Conservation (phyloP, 2,329 filamentous ascomycete species). For the Diaporthe eres region DNA sequence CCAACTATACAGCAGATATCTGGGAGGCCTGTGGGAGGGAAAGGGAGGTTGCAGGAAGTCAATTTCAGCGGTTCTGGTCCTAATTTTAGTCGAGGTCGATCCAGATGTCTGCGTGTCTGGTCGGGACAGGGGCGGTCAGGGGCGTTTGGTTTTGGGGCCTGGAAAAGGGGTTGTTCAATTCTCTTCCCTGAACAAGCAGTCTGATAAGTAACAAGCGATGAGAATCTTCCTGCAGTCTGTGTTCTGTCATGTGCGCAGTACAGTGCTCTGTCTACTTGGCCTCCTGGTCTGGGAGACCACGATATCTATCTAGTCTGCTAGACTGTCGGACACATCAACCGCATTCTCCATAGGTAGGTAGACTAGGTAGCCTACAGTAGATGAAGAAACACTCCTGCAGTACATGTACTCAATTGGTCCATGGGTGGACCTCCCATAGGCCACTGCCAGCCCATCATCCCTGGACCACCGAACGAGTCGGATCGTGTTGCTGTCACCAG, state of each 20-base stretch:
- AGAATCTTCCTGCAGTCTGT: background rate
- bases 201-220: too few species aligned
- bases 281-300: background rate
- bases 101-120: conserved; percentile 28
- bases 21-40: conserved; percentile 18
- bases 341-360: background rate
- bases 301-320: background rate
- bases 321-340: background rate
- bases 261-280: background rate
- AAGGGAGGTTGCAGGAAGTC: conserved; percentile 20
- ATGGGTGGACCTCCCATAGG: background rate
- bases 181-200: background rate
- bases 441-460: conserved; percentile 2
- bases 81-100: conserved; percentile 33
- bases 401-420: background rate
- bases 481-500: background rate
- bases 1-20: background rate
- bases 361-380: background rate
- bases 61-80: conserved; percentile 28
- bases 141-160: conserved; percentile 7
- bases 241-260: background rate
- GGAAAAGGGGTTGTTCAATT: conserved; percentile 4
- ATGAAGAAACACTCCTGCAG: background rate
- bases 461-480: background rate
- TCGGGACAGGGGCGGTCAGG: conserved; percentile 24